Percentiles rank a stretch among this genome's conserved stretches.
These are phyloP conservation scores for Handroanthus guayacan DNA, from an alignment of 257 asterid species.

Conservation along the genomic window DNA sequence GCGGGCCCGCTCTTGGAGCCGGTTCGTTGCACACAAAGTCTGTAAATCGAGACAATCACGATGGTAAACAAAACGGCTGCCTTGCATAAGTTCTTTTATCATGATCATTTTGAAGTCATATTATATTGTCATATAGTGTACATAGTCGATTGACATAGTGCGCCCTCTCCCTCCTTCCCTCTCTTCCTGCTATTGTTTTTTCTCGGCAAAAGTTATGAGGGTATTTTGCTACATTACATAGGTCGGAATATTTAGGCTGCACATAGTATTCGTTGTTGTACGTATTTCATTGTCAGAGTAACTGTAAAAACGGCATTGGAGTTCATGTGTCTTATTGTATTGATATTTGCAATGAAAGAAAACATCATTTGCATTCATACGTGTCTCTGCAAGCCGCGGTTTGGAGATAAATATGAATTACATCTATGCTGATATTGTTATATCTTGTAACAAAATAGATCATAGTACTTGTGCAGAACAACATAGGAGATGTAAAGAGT, in stretches of 20 bases:
- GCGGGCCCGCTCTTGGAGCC: constrained; percentile 52
- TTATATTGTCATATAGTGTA: constrained; percentile 39
- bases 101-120: constrained; percentile 18
- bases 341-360: constrained; percentile 34
- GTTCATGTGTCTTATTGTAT: constrained; percentile 12
- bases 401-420: not conserved
- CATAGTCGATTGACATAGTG: constrained; percentile 40
- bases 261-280: constrained; percentile 43
- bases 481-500: not conserved
- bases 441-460: no score
- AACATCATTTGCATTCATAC: constrained; percentile 17
- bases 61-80: constrained; percentile 41
- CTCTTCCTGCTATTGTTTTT: constrained; percentile 54
- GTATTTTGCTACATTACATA: constrained; percentile 40
- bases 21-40: constrained; percentile 30
- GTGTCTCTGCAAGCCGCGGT: constrained; percentile 14
- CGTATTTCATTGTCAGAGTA: constrained; percentile 33
- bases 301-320: constrained; percentile 40
- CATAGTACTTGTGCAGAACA: not conserved
- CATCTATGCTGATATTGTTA: no score
- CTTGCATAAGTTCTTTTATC: constrained; percentile 23
- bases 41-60: constrained; percentile 32
- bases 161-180: constrained; percentile 51
- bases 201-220: constrained; percentile 49
- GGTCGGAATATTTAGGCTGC: constrained; percentile 46